Percentiles rank a stretch among this genome's conserved stretches.
Evolutionary conservation across 805 yeast species (phyloP).

Genomic region (Candida montana): DNA sequence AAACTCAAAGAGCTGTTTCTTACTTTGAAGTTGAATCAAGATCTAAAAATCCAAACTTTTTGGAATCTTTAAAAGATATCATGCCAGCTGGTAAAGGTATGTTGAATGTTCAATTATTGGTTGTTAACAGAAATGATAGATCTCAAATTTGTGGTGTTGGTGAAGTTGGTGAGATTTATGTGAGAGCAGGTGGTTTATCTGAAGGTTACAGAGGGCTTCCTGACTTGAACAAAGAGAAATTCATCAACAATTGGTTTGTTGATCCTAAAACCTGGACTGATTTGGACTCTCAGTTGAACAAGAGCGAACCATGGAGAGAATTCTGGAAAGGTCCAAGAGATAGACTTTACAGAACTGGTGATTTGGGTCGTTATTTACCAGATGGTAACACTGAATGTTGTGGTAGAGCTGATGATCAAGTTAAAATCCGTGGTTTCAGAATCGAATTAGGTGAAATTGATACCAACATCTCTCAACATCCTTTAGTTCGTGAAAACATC

Average conservation of each 20-base stretch:
- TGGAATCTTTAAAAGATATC: constrained; percentile 83
- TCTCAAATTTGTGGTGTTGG: constrained; percentile 96
- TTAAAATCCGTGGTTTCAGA: constrained; percentile 96
- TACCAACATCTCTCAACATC: constrained; percentile 93
- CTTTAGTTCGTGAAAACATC: constrained; percentile 84
- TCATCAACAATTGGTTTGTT: constrained; percentile 87
- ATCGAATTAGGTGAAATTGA: constrained; percentile 98
- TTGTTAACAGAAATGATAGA: constrained; percentile 85
- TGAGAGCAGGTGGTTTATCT: constrained; percentile 96
- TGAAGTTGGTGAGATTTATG: constrained; percentile 97
- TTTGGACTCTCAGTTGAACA: constrained; percentile 41
- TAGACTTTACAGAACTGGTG: constrained; percentile 94
- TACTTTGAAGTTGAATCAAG: constrained; percentile 83
- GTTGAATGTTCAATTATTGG: constrained; percentile 89
- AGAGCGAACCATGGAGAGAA: constrained; percentile 59
- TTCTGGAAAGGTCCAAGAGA: constrained; percentile 94
- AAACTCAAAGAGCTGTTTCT: constrained; percentile 97
- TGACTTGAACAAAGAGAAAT: constrained; percentile 81
- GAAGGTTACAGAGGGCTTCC: constrained; percentile 94
- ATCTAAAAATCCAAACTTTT: constrained; percentile 59
- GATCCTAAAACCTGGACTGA: constrained; percentile 57
- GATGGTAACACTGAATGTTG: constrained; percentile 98
- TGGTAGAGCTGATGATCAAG: constrained; percentile 99
- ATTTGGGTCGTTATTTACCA: constrained; percentile 91
- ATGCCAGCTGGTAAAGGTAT: constrained; percentile 99